Evolutionary conservation across 106 monocot species (phyloP), one percentile per base, ranked within the genome.

Genomic region (Dactylorhiza incarnata): DNA sequence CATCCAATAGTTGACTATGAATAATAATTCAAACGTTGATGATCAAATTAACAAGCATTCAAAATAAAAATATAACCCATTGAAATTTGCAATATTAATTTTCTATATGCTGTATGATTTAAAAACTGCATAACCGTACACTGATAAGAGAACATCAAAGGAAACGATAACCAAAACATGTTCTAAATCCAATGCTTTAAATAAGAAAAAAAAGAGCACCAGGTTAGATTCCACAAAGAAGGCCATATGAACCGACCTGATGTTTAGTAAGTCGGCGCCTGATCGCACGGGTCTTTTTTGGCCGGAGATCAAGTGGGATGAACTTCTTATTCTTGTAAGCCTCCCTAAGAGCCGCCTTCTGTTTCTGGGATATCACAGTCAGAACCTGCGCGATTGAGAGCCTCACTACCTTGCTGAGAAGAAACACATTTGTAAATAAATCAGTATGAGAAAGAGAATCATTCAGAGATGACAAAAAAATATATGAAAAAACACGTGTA

Each of bases 281-380:
- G 72, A 86, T 86, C 17, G 86, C 86, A 11, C 86, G 75, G 15
- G 86, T 86, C 70, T 83, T 86, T 77, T 86, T 86, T 0, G 86
- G 86, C 75, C 86, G 52, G 49, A 86, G 86, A 71, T 86, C 86
- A 19, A 86, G 77, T 10, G 86, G 86, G 1, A 86, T 23, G 58
- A 73, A 81, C 80, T 86, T 86, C 72, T 86, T 86, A 55, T 86
- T 86, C 80, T 77, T 83, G 75, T 86, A 83, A 7, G 63, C 86
- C 80, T 86, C 86, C 80, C 83, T 83, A 24, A 86, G 71, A 37
- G 86, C 86, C 25, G 78, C 73, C 83, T 86, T 86, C 81, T 86
- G 86, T 71, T 86, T 86, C 86, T 86, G 86, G 4, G 86, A 86
- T 11, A 86, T 80, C 24, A 86, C 86, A 13, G 83, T 86, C 67